Evolutionary conservation across 805 yeast species (phyloP).

Genomic region (Nakazawaea ambrosiae): DNA sequence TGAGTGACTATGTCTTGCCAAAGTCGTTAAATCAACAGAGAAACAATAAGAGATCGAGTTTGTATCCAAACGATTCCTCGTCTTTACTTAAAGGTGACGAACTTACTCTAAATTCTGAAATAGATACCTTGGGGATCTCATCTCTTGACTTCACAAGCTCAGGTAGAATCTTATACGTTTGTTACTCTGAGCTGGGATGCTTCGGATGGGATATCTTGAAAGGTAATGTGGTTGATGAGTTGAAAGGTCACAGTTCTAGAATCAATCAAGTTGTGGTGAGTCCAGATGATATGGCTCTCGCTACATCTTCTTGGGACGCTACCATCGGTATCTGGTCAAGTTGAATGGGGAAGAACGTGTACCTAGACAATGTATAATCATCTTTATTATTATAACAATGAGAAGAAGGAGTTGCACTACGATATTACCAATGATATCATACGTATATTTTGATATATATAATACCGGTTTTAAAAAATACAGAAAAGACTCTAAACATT

Average conservation of each 20-base stretch:
- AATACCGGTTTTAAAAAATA: too few relatives aligned
- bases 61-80: not conserved
- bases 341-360: not conserved
- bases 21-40: constrained; percentile 9
- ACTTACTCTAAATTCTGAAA: constrained; percentile 5
- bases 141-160: constrained; percentile 68
- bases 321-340: constrained; percentile 58
- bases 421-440: not conserved
- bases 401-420: too few relatives aligned
- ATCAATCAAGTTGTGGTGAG: constrained; percentile 59
- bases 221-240: constrained; percentile 54
- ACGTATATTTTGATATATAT: too few relatives aligned
- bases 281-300: constrained; percentile 69
- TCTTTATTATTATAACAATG: constrained; percentile 15
- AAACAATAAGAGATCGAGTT: not conserved
- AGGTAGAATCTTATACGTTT: constrained; percentile 67
- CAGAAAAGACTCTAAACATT: too few relatives aligned
- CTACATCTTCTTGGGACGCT: constrained; percentile 78
- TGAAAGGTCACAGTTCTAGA: constrained; percentile 51
- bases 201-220: constrained; percentile 72
- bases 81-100: not conserved
- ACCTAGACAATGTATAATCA: not conserved
- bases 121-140: constrained; percentile 63
- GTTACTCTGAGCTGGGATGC: constrained; percentile 72
- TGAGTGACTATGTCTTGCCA: constrained; percentile 38